Evolutionary conservation across 2,329 filamentous ascomycete species (phyloP), one percentile per base, ranked within the genome.

Genomic region (Colletotrichum australisinense): DNA sequence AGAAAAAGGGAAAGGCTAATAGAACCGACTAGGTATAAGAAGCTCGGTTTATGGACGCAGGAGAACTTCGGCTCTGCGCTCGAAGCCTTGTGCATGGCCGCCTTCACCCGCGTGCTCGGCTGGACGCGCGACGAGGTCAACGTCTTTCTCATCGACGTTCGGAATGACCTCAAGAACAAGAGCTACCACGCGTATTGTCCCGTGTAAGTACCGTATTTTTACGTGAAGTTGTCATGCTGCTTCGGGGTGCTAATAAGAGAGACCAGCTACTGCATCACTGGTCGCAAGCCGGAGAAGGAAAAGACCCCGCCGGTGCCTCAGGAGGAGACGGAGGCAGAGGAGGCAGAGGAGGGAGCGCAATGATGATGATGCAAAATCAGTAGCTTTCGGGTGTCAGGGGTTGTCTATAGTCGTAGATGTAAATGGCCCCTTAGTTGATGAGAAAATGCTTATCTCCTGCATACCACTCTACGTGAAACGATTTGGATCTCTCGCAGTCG

Each of bases 11-110:
- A 14, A 38, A 38, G 11, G 14, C 35, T 38, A 16, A 38, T 0
- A 3, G 35, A 14, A 5, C 1, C 35, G 12, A 81, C 82, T 8
- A 84, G 85, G 30, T 82, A 87, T 66, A 91, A 89, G 77, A 84
- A 88, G 63, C 76, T 89, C 1, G 88, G 88, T 79, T 74, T 19
- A 77, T 59, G 80, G 77, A 79, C 77, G 12, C 35, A 5, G 35
- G 35, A 80, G 32, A 82, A 81, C 53, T 77, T 80, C 49, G 74
- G 80, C 7, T 76, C 80, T 22, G 80, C 78, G 5, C 66, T 81
- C 26, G 76, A 81, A 65, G 79, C 76, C 26, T 75, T 81, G 22
- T 78, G 77, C 24, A 78, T 79, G 56, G 74, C 74, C 6, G 66
- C 81, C 2, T 78, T 81, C 35, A 80, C 77, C 12, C 78, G 78